Evolutionary conservation across 2,329 filamentous ascomycete species (phyloP), one percentile per base, ranked within the genome.

Genomic region (Beauveria sp.): DNA sequence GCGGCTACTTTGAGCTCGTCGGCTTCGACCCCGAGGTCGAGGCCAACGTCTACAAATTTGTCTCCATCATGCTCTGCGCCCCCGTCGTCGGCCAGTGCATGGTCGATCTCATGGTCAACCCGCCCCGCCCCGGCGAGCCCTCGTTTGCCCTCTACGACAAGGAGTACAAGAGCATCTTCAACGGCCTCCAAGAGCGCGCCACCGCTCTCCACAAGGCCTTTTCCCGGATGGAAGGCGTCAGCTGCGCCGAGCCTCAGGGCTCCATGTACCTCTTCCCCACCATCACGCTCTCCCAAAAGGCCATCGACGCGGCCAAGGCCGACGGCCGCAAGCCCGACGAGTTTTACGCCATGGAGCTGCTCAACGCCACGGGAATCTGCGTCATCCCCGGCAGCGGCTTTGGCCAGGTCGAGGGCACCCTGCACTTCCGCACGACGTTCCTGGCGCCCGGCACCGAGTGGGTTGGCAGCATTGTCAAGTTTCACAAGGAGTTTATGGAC

Each of bases 221-320:
- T 77, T 80, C 86, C 74, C 79, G 91, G 72, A 97, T 99, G 94
- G 93, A 97, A 76, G 94, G 94, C 62, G 93, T 99, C 62, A 85
- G 92, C 73, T 96, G 92, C 77, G 89, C 89, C 69, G 82, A 86
- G 67, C 94, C 94, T 61, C 90, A 96, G 83, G 94, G 94, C 63
- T 88, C 90, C 72, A 99, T 99, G 94, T 99, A 99, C 79, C 89
- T 99, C 70, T 99, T 97, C 85, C 94, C 94, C 26, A 94, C 91
- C 68, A 96, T 99, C 77, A 85, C 80, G 40, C 80, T 99, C 26
- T 85, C 94, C 2, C 68, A 77, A 26, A 91, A 90, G 77, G 94
- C 92, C 46, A 76, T 87, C 64, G 87, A 88, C 66, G 90, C 90
- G 18, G 94, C 94, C 41, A 75, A 80, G 70, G 77, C 87, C 64